Evolutionary conservation across 23 red algal genomes (phyloP).

Genomic region (Gracilaria gracilis): DNA sequence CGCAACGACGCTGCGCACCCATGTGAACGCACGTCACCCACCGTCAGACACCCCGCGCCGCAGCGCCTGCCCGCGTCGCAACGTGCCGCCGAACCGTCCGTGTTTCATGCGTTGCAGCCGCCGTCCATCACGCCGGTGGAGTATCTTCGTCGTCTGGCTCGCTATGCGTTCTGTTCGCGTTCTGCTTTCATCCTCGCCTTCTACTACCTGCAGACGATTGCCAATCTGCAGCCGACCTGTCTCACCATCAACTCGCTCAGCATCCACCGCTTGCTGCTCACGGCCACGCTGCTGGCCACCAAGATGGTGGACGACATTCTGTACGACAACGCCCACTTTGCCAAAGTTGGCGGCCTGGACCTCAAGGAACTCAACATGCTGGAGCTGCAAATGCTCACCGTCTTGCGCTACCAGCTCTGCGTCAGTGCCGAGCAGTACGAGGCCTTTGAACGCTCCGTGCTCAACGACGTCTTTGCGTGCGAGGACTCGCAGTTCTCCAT

Average conservation of each 20-base stretch:
- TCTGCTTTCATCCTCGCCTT: slow-evolving; percentile 68
- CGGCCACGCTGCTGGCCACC: slow-evolving; percentile 79
- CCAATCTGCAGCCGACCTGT: not conserved
- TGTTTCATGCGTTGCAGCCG: slow-evolving; percentile 63
- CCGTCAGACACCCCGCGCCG: not conserved
- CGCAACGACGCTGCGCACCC: not conserved
- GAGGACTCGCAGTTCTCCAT: slow-evolving; percentile 25
- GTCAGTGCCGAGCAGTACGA: slow-evolving; percentile 59
- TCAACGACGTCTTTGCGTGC: not conserved
- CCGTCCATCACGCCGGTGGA: slow-evolving; percentile 55
- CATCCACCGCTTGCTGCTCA: slow-evolving; percentile 88
- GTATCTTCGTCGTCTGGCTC: slow-evolving; percentile 58
- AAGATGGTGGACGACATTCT: slow-evolving; percentile 84
- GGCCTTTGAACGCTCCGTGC: slow-evolving; percentile 31
- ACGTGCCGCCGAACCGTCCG: slow-evolving; percentile 9
- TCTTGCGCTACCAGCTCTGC: slow-evolving; percentile 52
- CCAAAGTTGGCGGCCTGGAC: slow-evolving; percentile 82
- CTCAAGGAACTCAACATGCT: slow-evolving; percentile 74
- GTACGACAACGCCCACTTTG: slow-evolving; percentile 87
- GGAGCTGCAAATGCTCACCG: slow-evolving; percentile 74
- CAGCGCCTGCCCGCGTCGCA: not conserved
- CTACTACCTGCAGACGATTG: slow-evolving; percentile 45
- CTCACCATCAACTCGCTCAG: slow-evolving; percentile 64
- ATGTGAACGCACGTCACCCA: not conserved
- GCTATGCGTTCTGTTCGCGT: slow-evolving; percentile 71